These are phyloP conservation scores for Lentinula guzmanii DNA, from an alignment of 768 basidiomycete species.

Conservation along the genomic window DNA sequence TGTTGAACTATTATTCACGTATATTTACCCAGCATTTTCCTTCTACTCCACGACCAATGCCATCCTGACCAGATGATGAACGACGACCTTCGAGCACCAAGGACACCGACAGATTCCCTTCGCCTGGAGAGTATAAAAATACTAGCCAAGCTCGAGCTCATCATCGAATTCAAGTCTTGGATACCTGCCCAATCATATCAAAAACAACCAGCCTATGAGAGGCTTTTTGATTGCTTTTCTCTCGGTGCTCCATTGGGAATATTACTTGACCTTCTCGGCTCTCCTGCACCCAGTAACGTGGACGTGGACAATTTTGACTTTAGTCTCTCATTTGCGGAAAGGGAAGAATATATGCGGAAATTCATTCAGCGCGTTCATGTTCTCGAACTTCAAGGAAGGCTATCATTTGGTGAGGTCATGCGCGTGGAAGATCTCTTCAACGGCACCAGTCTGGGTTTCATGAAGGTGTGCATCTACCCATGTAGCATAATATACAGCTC, in stretches of 20 bases:
- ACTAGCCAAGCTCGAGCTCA: conserved; percentile 29
- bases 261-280: conserved; percentile 30
- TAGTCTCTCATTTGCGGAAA: conserved; percentile 20
- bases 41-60: neutral
- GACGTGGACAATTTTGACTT: conserved; percentile 24
- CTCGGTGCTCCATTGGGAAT: conserved; percentile 30
- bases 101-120: conserved; percentile 29
- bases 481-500: neutral
- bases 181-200: conserved; percentile 21
- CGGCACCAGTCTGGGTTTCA: conserved; percentile 23
- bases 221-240: conserved; percentile 31
- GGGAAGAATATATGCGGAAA: conserved; percentile 22
- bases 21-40: neutral
- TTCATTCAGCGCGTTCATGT: conserved; percentile 30
- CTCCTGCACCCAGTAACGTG: conserved; percentile 23
- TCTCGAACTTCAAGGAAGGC: conserved; percentile 24
- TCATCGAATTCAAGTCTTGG: conserved; percentile 31
- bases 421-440: conserved; percentile 29
- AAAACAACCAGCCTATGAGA: conserved; percentile 19
- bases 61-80: neutral
- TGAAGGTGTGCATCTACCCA: conserved; percentile 21
- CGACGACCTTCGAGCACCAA: conserved; percentile 17
- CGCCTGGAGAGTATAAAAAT: conserved; percentile 29
- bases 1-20: neutral
- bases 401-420: conserved; percentile 35